Evolutionary conservation across 129 eudicot species (phyloP), one percentile per base, ranked within the genome.

Genomic region (Lactuca sativa): DNA sequence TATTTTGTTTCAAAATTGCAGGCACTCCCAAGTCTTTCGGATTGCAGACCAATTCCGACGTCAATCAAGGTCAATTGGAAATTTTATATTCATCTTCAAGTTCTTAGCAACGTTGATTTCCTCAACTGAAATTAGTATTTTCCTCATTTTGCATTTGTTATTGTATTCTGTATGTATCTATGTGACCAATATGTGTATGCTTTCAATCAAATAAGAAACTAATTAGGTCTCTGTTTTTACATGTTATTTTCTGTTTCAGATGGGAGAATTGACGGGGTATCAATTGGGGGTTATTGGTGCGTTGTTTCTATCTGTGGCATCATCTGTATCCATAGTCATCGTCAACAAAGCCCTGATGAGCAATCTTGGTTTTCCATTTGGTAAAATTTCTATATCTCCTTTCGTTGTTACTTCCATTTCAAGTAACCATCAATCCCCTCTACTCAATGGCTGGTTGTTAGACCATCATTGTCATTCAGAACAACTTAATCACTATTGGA

Each of bases 321-420:
- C 98, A 59, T 92, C 98, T 0, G 98, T 92, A 2, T 92, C 98
- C 40, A 92, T 92, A 56, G 98, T 92, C 65, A 89, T 92, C 41
- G 86, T 95, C 90, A 92, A 92, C 90, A 92, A 92, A 76, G 98
- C 98, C 64, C 65, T 92, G 74, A 92, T 92, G 98, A 92, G 86
- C 76, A 89, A 89, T 78, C 98, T 92, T 63, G 98, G 96, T 69
- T 92, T 92, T 69, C 87, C 86, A 12, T 92, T 92, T 79, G 98
- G 98, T 92, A 92, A 55, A 9, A 4, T 11, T 16, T 62, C 8
- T 37, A 6, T 52, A 36, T 65, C 33, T 61, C 10, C 8, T n/a
- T 64, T 38, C 30, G 11, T 34, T 44, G 59, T 68, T 66, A 51
- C 77, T 74, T 67, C 48, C 40, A 18, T 32, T 38, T 30, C 77